Base-by-base conservation (phyloP, 257 asterid genomes). In the Solanum pennellii region DNA sequence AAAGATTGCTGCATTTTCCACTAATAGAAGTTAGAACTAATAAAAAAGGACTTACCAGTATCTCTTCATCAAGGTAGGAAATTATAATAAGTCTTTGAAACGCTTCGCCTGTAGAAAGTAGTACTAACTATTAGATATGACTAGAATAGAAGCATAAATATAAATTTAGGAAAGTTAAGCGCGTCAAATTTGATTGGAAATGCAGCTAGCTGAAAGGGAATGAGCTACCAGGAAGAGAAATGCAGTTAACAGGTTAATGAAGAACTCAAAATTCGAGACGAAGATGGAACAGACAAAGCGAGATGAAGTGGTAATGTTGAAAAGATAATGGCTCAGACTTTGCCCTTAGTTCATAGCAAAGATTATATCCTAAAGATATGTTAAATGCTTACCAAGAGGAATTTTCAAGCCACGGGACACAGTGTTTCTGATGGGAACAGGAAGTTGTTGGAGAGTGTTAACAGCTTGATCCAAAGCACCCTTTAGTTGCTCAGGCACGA, bases 21-120 rank as follows among this genome's bases (percentile, higher is more conserved):
- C 42, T 5, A 15, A 47, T 80, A 29, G 16, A 86, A 69, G 68
- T 76, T 80, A 29, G 16, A 86, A 69, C 49, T 76, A 75, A 62
- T 12, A 33, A 27, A 4, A 35, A 25, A 39, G 29, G 62, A 88
- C 94, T 88, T 88, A 95, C 98, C 93, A 96, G 89, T 87, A 96
- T 93, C 93, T 94, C 99, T 13, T 96, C 99, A 86, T 95, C 98
- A 45, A 96, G 98, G 90, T 96, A 96, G 20, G 99, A 94, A 62
- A 96, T 95, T 93, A 96, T 88, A 87, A 94, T 91, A 35, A 93
- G 88, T 90, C 98, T 94, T 88, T 92, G 93, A 44, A 91, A 90
- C 12, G 88, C 74, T 89, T 96, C 95, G 29, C 98, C 98, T 95
- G 93, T 77, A 80, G 77, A 69, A 44, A 25, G 25, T 15, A 79